A percentile compares a stretch with the other conserved stretches of the same genome.
Conservation (phyloP, 2,329 filamentous ascomycete species). For the Hawksworthiomyces lignivorus region DNA sequence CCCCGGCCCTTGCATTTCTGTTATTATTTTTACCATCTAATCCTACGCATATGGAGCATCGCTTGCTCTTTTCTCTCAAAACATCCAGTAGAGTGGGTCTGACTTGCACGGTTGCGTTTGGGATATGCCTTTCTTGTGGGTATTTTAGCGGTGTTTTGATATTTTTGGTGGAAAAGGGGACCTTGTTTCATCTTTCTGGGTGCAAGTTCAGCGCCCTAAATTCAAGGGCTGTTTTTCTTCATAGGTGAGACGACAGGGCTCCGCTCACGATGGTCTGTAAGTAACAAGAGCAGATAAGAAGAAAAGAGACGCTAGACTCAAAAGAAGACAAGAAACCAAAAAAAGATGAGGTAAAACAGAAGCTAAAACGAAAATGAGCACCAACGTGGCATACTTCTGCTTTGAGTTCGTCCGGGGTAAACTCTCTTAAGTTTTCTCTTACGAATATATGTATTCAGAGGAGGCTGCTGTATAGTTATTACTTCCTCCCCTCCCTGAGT, state of each 20-base stretch:
- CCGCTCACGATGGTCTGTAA: constrained; percentile 2
- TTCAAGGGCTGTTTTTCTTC: not conserved
- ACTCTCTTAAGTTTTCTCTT: not conserved
- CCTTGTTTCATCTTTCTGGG: constrained; percentile 6
- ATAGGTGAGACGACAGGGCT: constrained; percentile 7
- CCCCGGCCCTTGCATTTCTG: not conserved
- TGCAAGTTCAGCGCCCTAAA: constrained; percentile 1
- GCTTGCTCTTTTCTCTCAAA: no score
- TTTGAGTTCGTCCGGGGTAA: no score
- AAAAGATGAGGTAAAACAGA: constrained; percentile 4
- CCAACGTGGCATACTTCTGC: no score
- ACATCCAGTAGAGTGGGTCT: constrained; percentile 8
- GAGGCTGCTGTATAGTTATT: not conserved
- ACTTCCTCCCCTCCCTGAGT: not conserved
- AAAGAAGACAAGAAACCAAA: no score
- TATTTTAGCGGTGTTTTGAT: not conserved
- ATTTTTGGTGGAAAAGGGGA: constrained; percentile 3
- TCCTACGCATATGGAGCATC: no score
- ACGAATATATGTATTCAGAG: not conserved
- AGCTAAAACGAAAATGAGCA: no score
- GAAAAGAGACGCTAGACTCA: no score
- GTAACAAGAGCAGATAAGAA: not conserved
- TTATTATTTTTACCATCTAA: no score
- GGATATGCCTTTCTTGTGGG: constrained; percentile 6
- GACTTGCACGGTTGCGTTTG: constrained; percentile 13